Percentiles rank a stretch among this genome's conserved stretches.
Conservation (phyloP, 805 yeast genomes). For the Starmerella riodocensis region DNA sequence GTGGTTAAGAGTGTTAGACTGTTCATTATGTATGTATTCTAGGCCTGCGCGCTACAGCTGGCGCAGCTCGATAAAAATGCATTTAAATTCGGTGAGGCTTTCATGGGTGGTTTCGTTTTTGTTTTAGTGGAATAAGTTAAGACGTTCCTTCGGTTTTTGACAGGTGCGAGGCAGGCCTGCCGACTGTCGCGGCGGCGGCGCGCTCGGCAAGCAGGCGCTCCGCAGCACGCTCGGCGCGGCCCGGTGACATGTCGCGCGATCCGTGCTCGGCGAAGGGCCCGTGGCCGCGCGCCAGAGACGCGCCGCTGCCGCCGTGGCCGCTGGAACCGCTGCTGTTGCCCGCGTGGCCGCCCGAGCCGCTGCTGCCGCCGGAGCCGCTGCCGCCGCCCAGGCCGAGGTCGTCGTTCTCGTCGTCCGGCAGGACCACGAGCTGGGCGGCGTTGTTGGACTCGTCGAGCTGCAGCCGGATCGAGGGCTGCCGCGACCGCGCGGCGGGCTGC, state of each 20-base stretch:
- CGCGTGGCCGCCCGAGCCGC: too few species aligned
- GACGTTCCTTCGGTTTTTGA: neutral
- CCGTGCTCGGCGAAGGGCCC: neutral
- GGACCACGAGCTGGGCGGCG: conserved; percentile 18
- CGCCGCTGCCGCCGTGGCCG: neutral
- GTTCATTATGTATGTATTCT: too few species aligned
- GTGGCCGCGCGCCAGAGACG: neutral
- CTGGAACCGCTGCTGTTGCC: conserved; percentile 2
- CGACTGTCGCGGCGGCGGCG: conserved; percentile 6
- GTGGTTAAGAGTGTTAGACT: too few species aligned
- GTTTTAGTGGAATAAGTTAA: too few species aligned
- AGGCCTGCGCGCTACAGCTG: too few species aligned
- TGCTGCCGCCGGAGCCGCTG: neutral
- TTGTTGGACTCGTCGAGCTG: conserved; percentile 18
- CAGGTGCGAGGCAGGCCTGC: neutral
- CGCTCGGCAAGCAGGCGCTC: conserved; percentile 12
- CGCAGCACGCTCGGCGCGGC: conserved; percentile 14
- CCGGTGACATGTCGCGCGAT: conserved; percentile 8
- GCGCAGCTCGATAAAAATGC: neutral
- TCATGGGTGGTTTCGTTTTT: too few species aligned
- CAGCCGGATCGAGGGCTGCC: conserved; percentile 18
- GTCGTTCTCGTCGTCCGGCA: conserved; percentile 8
- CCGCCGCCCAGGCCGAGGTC: neutral
- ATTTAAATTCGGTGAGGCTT: neutral
- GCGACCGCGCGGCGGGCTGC: conserved; percentile 14